These are phyloP conservation scores for Rhynchosporium agropyri DNA, from an alignment of 2,329 filamentous ascomycete species.

Conservation along the genomic window DNA sequence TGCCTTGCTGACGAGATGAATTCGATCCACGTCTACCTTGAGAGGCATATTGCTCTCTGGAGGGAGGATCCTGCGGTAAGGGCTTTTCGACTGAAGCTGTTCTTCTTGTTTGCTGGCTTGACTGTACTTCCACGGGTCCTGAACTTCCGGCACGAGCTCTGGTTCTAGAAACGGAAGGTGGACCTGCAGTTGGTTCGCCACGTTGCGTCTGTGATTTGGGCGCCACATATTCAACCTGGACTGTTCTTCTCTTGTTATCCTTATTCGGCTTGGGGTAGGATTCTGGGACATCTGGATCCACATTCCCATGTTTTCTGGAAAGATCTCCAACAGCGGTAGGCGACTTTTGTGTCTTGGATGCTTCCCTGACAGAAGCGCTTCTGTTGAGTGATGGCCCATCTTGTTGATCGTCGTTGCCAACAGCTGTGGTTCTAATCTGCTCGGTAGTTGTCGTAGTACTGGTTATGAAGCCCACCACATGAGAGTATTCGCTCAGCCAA, in stretches of 20 bases:
- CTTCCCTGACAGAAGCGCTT: conserved; percentile 90
- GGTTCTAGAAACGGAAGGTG: conserved; percentile 47
- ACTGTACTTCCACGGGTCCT: conserved; percentile 51
- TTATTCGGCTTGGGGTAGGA: conserved; percentile 67
- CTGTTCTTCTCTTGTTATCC: conserved; percentile 89
- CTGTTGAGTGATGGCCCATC: conserved; percentile 70
- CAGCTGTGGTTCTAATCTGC: conserved; percentile 81
- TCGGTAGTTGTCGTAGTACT: conserved; percentile 87
- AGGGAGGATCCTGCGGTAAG: conserved; percentile 59
- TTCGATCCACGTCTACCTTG: conserved; percentile 42
- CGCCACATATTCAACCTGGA: conserved; percentile 97
- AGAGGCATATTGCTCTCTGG: conserved; percentile 53
- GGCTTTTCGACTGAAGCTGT: conserved; percentile 58
- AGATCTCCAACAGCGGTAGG: conserved; percentile 62
- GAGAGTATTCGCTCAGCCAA: conserved; percentile 97
- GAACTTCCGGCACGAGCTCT: conserved; percentile 57
- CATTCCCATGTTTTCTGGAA: conserved; percentile 71
- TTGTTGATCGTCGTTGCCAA: conserved; percentile 56
- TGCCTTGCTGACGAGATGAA: conserved; percentile 45
- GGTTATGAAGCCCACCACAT: conserved; percentile 94
- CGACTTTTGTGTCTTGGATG: conserved; percentile 67
- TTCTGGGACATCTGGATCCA: conserved; percentile 67
- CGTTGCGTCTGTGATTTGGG: conserved; percentile 84
- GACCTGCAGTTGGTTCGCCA: conserved; percentile 46
- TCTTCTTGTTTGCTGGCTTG: conserved; percentile 40